Conservation (phyloP, 1,139 yeast genomes). For the Trichomonascaceae sp. region DNA sequence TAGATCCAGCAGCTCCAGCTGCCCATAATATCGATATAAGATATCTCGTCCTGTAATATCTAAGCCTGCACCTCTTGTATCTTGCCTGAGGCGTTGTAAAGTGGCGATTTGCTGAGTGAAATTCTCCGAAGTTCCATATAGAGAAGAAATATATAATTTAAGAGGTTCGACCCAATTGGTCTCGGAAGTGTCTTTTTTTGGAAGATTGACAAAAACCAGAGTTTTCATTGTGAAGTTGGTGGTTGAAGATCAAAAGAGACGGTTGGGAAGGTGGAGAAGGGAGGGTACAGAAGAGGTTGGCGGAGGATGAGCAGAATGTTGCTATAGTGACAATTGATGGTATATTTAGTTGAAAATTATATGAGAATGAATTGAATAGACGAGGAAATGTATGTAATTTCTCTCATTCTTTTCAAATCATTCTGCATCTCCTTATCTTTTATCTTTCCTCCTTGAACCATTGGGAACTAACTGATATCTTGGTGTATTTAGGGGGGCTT, state of each 20-base stretch:
- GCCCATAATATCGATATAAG: constrained; percentile 70
- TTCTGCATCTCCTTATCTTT: no score
- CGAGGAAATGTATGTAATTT: no score
- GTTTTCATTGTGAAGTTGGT: constrained; percentile 23
- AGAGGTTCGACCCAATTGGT: constrained; percentile 66
- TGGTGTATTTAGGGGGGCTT: no score
- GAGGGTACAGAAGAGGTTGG: background rate
- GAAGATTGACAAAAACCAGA: constrained; percentile 36
- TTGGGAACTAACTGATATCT: no score
- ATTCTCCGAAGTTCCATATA: constrained; percentile 59
- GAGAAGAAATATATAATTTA: constrained; percentile 49
- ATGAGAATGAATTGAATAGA: no score
- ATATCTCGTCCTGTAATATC: constrained; percentile 42
- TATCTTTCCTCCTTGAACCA: no score
- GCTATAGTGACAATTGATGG: no score
- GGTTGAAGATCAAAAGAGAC: background rate
- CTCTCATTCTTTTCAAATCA: no score
- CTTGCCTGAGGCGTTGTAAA: constrained; percentile 58
- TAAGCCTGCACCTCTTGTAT: constrained; percentile 45
- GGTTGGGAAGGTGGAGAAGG: background rate
- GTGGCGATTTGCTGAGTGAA: constrained; percentile 51
- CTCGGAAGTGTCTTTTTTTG: constrained; percentile 50
- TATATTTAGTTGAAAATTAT: no score
- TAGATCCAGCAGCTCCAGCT: constrained; percentile 70
- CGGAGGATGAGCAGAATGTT: background rate